phyloP scores from a whole-genome alignment of 495 filamentous ascomycete species.

The Penicillium pulvis region DNA sequence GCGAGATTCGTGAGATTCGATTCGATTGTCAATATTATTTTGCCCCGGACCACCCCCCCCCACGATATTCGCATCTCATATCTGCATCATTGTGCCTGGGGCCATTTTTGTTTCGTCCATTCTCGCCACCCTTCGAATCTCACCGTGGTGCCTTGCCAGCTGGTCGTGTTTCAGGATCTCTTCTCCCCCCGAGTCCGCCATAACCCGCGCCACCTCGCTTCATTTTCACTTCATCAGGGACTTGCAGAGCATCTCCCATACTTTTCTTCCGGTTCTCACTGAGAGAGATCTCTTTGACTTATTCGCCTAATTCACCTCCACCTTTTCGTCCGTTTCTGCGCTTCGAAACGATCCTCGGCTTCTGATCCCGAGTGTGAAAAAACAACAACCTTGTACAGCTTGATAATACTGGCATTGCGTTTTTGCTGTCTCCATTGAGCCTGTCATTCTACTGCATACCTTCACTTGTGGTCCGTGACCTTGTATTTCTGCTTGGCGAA shows the following conservation, averaged over 20 bases:
- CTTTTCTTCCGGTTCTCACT: conserved; percentile 21
- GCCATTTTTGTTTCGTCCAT: conserved; percentile 6
- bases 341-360: conserved; percentile 6
- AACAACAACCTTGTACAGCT: conserved; percentile 27
- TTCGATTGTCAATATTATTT: conserved; percentile 9
- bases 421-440: conserved; percentile 17
- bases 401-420: conserved; percentile 22
- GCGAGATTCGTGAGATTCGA: conserved; percentile 24
- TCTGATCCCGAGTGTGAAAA: conserved; percentile 4
- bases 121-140: conserved; percentile 6
- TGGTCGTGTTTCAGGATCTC: conserved; percentile 20
- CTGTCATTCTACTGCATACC: conserved; percentile 17
- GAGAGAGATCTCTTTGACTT: conserved; percentile 14
- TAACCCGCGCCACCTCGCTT: conserved; percentile 23
- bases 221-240: conserved; percentile 21
- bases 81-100: conserved; percentile 8
- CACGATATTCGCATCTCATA: conserved; percentile 9
- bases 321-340: conserved; percentile 2
- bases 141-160: conserved; percentile 11
- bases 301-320: conserved; percentile 25
- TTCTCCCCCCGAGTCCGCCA: conserved; percentile 8
- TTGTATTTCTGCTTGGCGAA: conserved; percentile 3
- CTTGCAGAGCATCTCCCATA: conserved; percentile 50
- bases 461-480: conserved; percentile 28
- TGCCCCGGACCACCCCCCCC: not conserved